Base-by-base conservation (phyloP, 192 early-diverging fungal species). In the Cladochytrium replicatum region DNA sequence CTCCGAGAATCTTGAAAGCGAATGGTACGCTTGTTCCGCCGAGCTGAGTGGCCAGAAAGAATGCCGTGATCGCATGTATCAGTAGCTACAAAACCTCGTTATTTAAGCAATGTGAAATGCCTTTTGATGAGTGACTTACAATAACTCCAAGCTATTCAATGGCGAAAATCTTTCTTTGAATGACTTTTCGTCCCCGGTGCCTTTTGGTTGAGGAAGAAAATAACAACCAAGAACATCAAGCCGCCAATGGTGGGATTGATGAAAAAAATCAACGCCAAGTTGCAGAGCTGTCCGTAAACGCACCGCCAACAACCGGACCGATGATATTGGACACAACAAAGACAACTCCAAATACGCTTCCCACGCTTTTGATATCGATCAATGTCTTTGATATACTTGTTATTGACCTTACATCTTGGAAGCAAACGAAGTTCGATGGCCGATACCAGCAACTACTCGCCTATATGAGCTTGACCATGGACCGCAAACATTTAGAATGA, bases 271-370 rank as follows among this genome's bases (percentile, higher is more conserved):
- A 79, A 32, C 53, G 15, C 54, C 52, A 56, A 24, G 48, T n/a
- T n/a, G n/a, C n/a, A n/a, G n/a, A n/a, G n/a, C n/a, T n/a, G n/a
- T 97, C 81, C 23, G 83, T 84, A 37, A 97, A 85, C 5, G 81
- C 58, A 27, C 93, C 93, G 48, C 93, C 93, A 6, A 91, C 46
- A 8, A 92, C 65, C 0, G 93, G 89, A 2, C 88, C 93, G 9
- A 89, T 46, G 2, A 87, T 78, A 1, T 81, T 81, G 4, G 86
- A 78, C 37, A 88, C 48, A 2, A n/a, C 88, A 71, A 89, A 85
- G 0, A 84, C 81, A 43, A 75, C 81, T 22, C 84, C 84, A 19
- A 88, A 74, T 21, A 91, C 54, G 15, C 58, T 88, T 91, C 26
- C 88, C 86, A 15, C 88, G 69, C 46, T 95, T 80, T 72, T 13